Conservation (phyloP, 768 basidiomycete species). For the Trametes cubensis region DNA sequence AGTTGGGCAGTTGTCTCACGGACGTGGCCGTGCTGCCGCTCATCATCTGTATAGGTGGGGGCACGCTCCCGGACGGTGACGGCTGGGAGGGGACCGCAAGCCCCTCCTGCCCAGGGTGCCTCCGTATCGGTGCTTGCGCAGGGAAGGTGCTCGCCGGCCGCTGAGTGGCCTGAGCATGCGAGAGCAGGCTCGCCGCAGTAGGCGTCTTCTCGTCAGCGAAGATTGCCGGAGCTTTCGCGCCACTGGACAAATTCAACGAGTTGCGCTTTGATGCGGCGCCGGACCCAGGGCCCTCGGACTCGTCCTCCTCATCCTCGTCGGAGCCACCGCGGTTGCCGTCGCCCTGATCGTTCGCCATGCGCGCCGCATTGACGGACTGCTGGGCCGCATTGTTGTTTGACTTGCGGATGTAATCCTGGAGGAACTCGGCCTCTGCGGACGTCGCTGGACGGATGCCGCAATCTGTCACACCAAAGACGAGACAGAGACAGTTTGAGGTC, state of each 20-base stretch:
- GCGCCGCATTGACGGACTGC: constrained; percentile 73
- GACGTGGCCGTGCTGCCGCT: constrained; percentile 56
- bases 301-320: constrained; percentile 86
- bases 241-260: constrained; percentile 66
- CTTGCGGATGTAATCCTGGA: constrained; percentile 89
- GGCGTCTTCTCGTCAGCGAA: constrained; percentile 83
- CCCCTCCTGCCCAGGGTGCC: constrained; percentile 59
- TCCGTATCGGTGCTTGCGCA: constrained; percentile 74
- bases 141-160: constrained; percentile 62
- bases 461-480: constrained; percentile 49
- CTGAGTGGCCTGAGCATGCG: constrained; percentile 73
- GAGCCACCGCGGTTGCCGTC: constrained; percentile 61
- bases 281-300: constrained; percentile 73
- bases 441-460: constrained; percentile 93
- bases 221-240: constrained; percentile 54
- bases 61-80: constrained; percentile 44
- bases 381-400: constrained; percentile 86
- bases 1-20: constrained; percentile 76
- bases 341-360: constrained; percentile 69
- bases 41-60: constrained; percentile 47
- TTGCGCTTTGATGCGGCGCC: constrained; percentile 70
- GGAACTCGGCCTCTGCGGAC: constrained; percentile 86
- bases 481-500: constrained; percentile 20
- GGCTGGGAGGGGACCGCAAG: constrained; percentile 60
- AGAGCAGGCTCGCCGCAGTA: constrained; percentile 74